phyloP scores from a whole-genome alignment of 208 protist genomes.

The Tritrichomonas musculus region DNA sequence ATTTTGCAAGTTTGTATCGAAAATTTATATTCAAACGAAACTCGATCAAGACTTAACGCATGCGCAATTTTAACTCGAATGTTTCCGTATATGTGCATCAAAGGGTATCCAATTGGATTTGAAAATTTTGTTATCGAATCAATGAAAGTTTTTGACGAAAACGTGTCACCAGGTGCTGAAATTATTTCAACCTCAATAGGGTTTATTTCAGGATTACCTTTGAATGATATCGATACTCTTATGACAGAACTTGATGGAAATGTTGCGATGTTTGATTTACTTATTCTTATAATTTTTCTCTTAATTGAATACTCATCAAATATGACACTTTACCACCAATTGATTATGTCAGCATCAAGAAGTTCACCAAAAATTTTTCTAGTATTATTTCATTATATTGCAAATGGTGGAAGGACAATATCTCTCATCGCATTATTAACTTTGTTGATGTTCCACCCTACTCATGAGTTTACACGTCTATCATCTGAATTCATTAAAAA shows the following conservation, averaged over 20 bases:
- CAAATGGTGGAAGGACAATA: not conserved
- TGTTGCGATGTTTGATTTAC: not conserved
- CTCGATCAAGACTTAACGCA: not conserved
- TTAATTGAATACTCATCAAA: not conserved
- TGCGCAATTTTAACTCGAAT: not conserved
- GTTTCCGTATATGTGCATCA: not conserved
- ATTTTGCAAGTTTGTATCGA: not conserved
- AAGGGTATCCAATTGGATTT: not conserved
- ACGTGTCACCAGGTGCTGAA: not conserved
- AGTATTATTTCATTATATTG: not conserved
- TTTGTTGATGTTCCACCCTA: not conserved
- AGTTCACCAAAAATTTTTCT: not conserved
- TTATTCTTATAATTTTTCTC: not conserved
- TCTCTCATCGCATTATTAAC: not conserved
- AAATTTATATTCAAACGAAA: not conserved
- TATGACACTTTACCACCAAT: not conserved
- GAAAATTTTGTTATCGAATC: not conserved
- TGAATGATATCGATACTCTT: not conserved
- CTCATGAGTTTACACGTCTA: not conserved
- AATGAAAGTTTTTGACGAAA: not conserved
- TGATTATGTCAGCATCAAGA: not conserved
- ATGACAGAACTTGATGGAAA: not conserved
- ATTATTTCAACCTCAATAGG: not conserved
- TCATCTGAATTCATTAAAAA: not conserved
- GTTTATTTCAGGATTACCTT: not conserved